Conservation (phyloP, 2,329 filamentous ascomycete species). For the Leptographium flavum region DNA sequence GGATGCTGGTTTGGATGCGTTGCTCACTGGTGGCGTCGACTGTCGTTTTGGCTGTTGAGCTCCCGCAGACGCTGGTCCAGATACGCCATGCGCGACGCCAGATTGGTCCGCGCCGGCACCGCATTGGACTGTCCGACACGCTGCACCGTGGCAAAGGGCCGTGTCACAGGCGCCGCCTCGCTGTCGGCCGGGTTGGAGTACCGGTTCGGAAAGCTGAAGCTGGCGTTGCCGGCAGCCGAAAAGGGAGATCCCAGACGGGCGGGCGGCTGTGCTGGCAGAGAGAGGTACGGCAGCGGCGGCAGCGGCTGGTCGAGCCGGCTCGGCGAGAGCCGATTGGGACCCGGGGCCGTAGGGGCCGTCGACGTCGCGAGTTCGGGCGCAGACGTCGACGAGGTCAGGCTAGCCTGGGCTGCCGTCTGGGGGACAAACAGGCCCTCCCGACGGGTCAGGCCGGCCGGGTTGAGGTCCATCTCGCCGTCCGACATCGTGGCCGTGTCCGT, state of each 20-base stretch:
- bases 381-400: constrained; percentile 13
- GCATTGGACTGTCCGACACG: constrained; percentile 15
- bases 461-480: constrained; percentile 7
- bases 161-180: constrained; percentile 28
- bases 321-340: neutral
- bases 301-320: constrained; percentile 10
- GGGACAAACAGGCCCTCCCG: neutral
- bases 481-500: neutral
- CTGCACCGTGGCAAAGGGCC: constrained; percentile 44
- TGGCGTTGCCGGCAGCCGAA: constrained; percentile 14
- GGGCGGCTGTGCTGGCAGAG: neutral
- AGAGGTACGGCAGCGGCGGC: constrained; percentile 12
- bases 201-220: constrained; percentile 48
- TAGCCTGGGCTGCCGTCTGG: neutral
- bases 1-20: neutral
- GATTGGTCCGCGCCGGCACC: constrained; percentile 24
- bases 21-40: constrained; percentile 22
- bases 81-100: constrained; percentile 40
- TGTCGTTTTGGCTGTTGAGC: constrained; percentile 29
- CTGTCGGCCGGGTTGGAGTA: constrained; percentile 31
- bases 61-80: constrained; percentile 44
- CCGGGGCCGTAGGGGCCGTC: neutral
- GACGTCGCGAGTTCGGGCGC: constrained; percentile 14
- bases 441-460: neutral
- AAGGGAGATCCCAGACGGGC: constrained; percentile 46